Conservation (phyloP, 2,329 filamentous ascomycete genomes). For the Neofusicoccum parvum region DNA sequence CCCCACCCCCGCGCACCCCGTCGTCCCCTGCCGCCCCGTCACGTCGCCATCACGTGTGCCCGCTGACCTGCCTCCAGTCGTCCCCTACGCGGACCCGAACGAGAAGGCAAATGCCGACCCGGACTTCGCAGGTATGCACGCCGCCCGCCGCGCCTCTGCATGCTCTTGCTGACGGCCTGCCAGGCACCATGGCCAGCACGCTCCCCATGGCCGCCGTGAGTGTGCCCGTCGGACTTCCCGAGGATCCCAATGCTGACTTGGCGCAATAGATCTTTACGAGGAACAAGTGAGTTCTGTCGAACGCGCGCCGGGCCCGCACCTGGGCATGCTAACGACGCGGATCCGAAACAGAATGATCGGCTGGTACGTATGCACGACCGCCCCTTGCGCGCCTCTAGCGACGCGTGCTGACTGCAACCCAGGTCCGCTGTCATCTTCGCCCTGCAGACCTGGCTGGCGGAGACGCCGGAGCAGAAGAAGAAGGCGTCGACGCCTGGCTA, state of each 20-base stretch:
- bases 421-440: constrained; percentile 75
- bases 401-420: constrained; percentile 23
- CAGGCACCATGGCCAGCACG: constrained; percentile 70
- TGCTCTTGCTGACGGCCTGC: neutral
- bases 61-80: constrained; percentile 58
- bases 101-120: constrained; percentile 60
- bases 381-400: constrained; percentile 1
- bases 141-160: neutral
- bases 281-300: constrained; percentile 66
- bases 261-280: constrained; percentile 75
- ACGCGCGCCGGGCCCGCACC: neutral
- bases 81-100: constrained; percentile 83
- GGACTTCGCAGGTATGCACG: constrained; percentile 69
- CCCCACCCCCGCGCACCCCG: neutral
- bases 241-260: constrained; percentile 29
- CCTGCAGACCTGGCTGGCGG: constrained; percentile 75
- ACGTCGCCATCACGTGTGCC: constrained; percentile 13
- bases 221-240: constrained; percentile 25
- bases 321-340: constrained; percentile 11
- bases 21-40: constrained; percentile 16
- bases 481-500: constrained; percentile 68
- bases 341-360: constrained; percentile 59
- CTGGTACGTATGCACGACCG: constrained; percentile 49
- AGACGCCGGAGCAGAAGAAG: constrained; percentile 68
- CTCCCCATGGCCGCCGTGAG: constrained; percentile 87